These are phyloP conservation scores for Saccharomycopsis fibuligera DNA, from an alignment of 805 yeast species.

Conservation along the genomic window DNA sequence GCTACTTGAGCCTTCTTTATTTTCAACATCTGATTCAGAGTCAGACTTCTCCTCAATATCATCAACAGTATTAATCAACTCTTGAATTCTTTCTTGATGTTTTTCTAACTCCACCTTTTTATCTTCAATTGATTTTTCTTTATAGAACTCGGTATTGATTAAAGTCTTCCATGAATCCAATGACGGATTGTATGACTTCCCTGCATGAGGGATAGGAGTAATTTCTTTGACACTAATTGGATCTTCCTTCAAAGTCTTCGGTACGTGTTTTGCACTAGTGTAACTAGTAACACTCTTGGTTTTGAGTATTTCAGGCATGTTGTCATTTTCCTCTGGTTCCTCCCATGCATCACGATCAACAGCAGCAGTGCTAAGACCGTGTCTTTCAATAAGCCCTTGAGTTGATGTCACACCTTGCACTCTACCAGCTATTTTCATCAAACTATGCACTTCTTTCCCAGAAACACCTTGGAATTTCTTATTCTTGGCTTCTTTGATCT, in stretches of 20 bases:
- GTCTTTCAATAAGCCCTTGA: slow-evolving; percentile 50
- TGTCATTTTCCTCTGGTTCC: too few species aligned
- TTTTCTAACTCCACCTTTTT: slow-evolving; percentile 55
- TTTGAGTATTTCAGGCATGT: slow-evolving; percentile 37
- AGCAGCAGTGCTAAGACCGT: slow-evolving; percentile 47
- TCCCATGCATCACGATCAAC: slow-evolving; percentile 65
- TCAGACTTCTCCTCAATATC: slow-evolving; percentile 42
- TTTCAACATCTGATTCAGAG: slow-evolving; percentile 33
- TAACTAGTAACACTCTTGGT: slow-evolving; percentile 38
- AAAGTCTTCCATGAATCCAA: slow-evolving; percentile 74
- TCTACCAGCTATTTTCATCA: slow-evolving; percentile 75
- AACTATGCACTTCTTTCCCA: slow-evolving; percentile 53
- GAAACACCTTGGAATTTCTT: slow-evolving; percentile 53
- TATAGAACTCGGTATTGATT: slow-evolving; percentile 56
- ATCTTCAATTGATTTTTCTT: slow-evolving; percentile 63
- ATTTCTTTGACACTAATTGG: slow-evolving; percentile 51
- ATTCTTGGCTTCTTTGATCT: slow-evolving; percentile 32
- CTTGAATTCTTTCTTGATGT: slow-evolving; percentile 56
- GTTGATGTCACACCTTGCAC: slow-evolving; percentile 47
- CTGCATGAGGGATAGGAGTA: slow-evolving; percentile 63
- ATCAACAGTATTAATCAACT: slow-evolving; percentile 55
- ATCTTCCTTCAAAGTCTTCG: slow-evolving; percentile 45
- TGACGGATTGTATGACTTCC: slow-evolving; percentile 90
- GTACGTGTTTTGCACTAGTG: slow-evolving; percentile 43
- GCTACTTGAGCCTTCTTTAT: slow-evolving; percentile 26